Base-by-base conservation (phyloP, 2,329 filamentous ascomycete species). In the Graphiopsis chlorocephala region DNA sequence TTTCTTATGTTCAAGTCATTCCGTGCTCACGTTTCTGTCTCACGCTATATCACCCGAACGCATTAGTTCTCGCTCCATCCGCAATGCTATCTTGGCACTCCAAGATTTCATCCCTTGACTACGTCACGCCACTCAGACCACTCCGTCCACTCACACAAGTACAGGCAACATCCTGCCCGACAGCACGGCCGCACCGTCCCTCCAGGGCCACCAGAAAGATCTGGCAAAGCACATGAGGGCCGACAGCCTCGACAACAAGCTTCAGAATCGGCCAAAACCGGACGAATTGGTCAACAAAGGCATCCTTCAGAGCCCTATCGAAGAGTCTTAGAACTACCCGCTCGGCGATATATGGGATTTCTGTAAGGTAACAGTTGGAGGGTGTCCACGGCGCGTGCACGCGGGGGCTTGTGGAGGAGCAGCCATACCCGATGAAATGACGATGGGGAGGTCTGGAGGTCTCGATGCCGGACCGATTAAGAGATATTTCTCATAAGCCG, bases 221-320 rank as follows among this genome's bases (percentile, higher is more conserved):
- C 87, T 97, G 48, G 87, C 93, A 78, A 92, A 89, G 76, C 89
- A 92, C 77, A 97, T 97, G 93, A 86, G 90, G 15, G 90, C 88
- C 66, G 91, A 97, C 77, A 90, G 85, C 63, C 84, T 97, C 67
- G 95, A 96, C 78, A 92, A 96, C 74, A 93, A 93, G 77, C 87
- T 97, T 68, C 86, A 90, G 73, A 85, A 89, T 72, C 85, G 93
- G 23, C 93, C 93, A 1, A 83, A 86, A 38, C 90, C 91, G 12
- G 91, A 93, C 69, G 84, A 90, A 59, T 81, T 97, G 68, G 83
- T 97, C 65, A 88, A 90, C 73, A 88, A 90, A 70, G 93, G 93
- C 5, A 91, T 97, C 63, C 80, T 97, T 68, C 87, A 86, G 65
- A 65, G 60, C 31, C 66, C 65, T 31, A 25, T 64, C 56, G 53